A percentile compares a stretch with the other conserved stretches of the same genome.
Evolutionary conservation across 23 red algal genomes (phyloP).

Genomic region (Gracilaria vermiculophylla): DNA sequence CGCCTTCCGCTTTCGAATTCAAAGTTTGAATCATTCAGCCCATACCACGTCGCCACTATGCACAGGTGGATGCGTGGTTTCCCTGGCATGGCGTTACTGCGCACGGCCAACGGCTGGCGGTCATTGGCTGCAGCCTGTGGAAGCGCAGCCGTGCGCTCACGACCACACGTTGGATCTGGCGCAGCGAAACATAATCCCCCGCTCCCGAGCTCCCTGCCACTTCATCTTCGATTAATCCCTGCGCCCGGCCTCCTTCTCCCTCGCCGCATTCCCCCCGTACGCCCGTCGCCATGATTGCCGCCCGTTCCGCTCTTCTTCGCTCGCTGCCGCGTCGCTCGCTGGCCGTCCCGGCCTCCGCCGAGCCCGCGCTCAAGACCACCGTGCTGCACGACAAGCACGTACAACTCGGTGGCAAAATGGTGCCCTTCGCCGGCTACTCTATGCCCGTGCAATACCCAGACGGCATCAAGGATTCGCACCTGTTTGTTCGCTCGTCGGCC

Average conservation of each 20-base stretch:
- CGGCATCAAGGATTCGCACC: constrained; percentile 92
- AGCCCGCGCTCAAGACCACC: constrained; percentile 83
- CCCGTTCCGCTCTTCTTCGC: background rate
- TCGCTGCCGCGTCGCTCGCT: background rate
- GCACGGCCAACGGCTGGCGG: background rate
- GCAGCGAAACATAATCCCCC: constrained; percentile 22
- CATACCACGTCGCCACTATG: too few species aligned
- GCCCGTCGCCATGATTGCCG: background rate
- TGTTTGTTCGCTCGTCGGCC: constrained; percentile 87
- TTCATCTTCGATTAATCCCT: constrained; percentile 23
- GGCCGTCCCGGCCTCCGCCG: constrained; percentile 45
- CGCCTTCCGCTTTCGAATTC: background rate
- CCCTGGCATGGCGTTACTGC: too few species aligned
- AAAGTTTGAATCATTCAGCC: background rate
- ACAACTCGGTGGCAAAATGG: constrained; percentile 85
- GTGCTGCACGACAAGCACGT: constrained; percentile 90
- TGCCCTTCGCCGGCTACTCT: constrained; percentile 89
- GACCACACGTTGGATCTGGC: constrained; percentile 19
- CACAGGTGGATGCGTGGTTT: too few species aligned
- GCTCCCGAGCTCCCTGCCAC: background rate
- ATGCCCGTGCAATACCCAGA: constrained; percentile 96
- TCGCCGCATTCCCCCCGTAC: background rate
- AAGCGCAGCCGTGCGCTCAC: background rate
- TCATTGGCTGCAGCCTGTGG: background rate
- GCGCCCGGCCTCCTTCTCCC: background rate